These are phyloP conservation scores for Plectosphaerella plurivora DNA, from an alignment of 2,329 filamentous ascomycete species.

Conservation along the genomic window DNA sequence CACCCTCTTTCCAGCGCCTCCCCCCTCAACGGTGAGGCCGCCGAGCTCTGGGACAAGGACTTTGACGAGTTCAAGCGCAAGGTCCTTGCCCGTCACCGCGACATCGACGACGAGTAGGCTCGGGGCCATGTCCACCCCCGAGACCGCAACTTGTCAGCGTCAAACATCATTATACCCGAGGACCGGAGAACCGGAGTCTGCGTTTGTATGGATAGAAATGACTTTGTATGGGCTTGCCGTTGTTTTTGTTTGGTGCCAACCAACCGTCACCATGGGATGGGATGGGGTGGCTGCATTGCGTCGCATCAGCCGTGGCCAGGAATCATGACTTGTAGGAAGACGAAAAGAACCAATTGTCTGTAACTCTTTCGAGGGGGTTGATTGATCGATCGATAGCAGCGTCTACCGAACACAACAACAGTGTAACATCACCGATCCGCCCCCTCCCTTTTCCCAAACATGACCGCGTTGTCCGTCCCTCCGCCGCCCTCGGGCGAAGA, in stretches of 20 bases:
- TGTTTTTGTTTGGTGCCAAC: slow-evolving; percentile 11
- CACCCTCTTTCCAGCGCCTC: slow-evolving; percentile 59
- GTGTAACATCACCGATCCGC: slow-evolving; percentile 3
- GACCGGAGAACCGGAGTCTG: slow-evolving; percentile 39
- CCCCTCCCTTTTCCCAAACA: neutral
- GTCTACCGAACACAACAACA: neutral
- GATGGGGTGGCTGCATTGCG: slow-evolving; percentile 22
- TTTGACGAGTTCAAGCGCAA: slow-evolving; percentile 81
- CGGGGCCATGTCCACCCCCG: neutral
- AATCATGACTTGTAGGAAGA: too few species aligned
- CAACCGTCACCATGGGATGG: slow-evolving; percentile 10
- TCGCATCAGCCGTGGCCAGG: neutral
- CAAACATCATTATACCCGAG: slow-evolving; percentile 11
- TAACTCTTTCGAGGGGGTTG: neutral
- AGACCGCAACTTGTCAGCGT: neutral
- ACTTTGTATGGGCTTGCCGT: slow-evolving; percentile 20
- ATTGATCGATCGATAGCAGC: neutral
- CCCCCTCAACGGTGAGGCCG: slow-evolving; percentile 92
- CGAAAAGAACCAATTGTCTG: too few species aligned
- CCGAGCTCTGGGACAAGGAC: slow-evolving; percentile 92
- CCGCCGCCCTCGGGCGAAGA: neutral
- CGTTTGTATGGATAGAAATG: slow-evolving; percentile 14
- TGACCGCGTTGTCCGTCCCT: too few species aligned
- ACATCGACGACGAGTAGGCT: slow-evolving; percentile 58
- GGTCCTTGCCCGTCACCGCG: slow-evolving; percentile 57